Base-by-base conservation (phyloP, 1,284 basidiomycete genomes). In the Clitocybe nebularis region DNA sequence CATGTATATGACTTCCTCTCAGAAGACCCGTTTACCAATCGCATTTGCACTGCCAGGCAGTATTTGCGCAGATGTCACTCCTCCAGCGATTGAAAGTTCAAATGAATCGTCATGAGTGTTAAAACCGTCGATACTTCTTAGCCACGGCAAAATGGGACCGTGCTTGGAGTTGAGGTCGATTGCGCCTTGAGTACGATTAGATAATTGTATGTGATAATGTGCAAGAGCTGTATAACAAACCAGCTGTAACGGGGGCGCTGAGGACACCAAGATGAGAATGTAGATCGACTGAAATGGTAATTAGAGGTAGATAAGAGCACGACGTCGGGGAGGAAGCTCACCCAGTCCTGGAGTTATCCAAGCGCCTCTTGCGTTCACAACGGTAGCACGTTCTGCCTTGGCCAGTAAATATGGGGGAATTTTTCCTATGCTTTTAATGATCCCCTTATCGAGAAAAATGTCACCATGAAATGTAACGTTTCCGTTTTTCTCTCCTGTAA, bases 201-300 rank as follows among this genome's bases (percentile, higher is more conserved):
- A 19, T 20, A 14, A 32, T 16, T 4, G 6, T 7, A 10, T 20
- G 13, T 9, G 35, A 28, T 21, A n/a, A 16, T 11, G 22, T 32
- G 29, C 19, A 28, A 8, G n/a, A 10, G 23, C 16, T n/a, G 19
- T 24, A 47, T 41, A 24, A 42, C 52, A 50, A 44, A 62, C 83
- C 83, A 16, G 55, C 48, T 19, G 81, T 64, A 11, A 66, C 55
- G 0, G 89, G 89, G 1, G 75, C 58, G 40, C 82, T 74, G 48
- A 79, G 62, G 5, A 92, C 65, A 1, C 87, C 90, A 14, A 91
- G 62, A 57, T 93, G 90, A 1, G 86, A 87, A 62, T 94, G 83
- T 48, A 91, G 65, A 57, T 91, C 87, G 26, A 91, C 81, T 78
- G 36, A 13, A 17, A 21, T 9, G 30, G 29, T n/a, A 16, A 35